Percentiles rank a stretch among this genome's conserved stretches.
These are phyloP conservation scores for Lactarius akahatsu DNA, from an alignment of 768 basidiomycete genomes.

Conservation along the genomic window DNA sequence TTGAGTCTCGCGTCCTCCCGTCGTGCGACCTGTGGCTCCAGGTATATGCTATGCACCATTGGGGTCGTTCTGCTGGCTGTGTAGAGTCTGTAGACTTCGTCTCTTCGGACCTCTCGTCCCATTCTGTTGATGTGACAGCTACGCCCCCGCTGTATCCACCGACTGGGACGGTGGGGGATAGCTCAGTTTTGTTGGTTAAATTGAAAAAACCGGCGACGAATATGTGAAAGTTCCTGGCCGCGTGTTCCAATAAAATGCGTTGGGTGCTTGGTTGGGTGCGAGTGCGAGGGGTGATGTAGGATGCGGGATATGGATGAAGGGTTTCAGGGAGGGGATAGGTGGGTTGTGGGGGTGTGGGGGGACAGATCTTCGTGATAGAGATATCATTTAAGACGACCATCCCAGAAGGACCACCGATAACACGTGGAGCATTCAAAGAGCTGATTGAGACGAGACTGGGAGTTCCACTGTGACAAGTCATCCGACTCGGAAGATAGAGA, in stretches of 20 bases:
- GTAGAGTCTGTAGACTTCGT: conserved; percentile 8
- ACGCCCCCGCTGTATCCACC: neutral
- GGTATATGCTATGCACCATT: conserved; percentile 6
- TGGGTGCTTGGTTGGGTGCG: neutral
- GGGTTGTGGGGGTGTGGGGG: neutral
- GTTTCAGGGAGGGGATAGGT: neutral
- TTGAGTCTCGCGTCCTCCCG: conserved; percentile 10
- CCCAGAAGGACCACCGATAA: too few relatives aligned
- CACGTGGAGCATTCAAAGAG: neutral
- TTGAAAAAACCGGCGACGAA: neutral
- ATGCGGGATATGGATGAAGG: neutral
- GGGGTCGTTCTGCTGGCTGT: conserved; percentile 12
- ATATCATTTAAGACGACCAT: neutral
- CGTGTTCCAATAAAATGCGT: neutral
- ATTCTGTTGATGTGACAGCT: neutral
- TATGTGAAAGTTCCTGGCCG: conserved; percentile 1
- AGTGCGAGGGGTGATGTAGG: conserved; percentile 3
- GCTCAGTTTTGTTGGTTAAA: neutral
- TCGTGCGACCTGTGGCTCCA: conserved; percentile 15
- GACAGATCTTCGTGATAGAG: neutral
- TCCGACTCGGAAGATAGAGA: neutral
- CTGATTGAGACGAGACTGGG: too few relatives aligned
- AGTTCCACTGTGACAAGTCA: too few relatives aligned
- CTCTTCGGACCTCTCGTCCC: conserved; percentile 3
- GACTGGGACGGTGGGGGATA: neutral